A percentile compares a stretch with the other conserved stretches of the same genome.
Evolutionary conservation across 2,329 filamentous ascomycete species (phyloP).

Genomic region (Trichoderma sp.): DNA sequence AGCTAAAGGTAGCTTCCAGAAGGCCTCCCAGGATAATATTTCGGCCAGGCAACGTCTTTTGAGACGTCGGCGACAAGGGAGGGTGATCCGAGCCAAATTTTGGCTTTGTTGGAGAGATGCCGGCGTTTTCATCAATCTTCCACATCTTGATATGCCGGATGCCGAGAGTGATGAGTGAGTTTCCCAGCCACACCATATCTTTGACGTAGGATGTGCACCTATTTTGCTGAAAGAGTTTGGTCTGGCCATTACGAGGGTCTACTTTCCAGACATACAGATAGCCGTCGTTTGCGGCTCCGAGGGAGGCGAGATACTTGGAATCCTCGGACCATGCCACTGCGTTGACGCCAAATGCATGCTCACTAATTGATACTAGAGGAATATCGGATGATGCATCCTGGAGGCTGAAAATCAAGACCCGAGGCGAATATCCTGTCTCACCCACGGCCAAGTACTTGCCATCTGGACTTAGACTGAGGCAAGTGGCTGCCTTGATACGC

Average conservation of each 20-base stretch:
- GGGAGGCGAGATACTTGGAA: slow-evolving; percentile 80
- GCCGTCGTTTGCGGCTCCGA: slow-evolving; percentile 88
- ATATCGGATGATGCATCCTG: slow-evolving; percentile 77
- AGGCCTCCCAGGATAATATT: slow-evolving; percentile 84
- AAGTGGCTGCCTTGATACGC: slow-evolving; percentile 91
- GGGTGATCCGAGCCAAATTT: slow-evolving; percentile 51
- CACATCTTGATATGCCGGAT: slow-evolving; percentile 93
- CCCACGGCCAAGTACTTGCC: slow-evolving; percentile 87
- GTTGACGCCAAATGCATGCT: slow-evolving; percentile 87
- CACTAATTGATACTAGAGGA: slow-evolving; percentile 81
- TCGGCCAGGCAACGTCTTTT: slow-evolving; percentile 74
- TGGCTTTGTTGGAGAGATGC: slow-evolving; percentile 64
- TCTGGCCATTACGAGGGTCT: slow-evolving; percentile 76
- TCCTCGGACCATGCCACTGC: slow-evolving; percentile 89
- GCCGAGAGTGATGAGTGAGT: slow-evolving; percentile 79
- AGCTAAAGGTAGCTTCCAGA: slow-evolving; percentile 82
- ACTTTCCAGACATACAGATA: slow-evolving; percentile 91
- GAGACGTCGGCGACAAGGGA: slow-evolving; percentile 35
- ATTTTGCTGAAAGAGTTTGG: slow-evolving; percentile 80
- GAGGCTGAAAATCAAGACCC: slow-evolving; percentile 87
- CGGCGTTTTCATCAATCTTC: slow-evolving; percentile 70
- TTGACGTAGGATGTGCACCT: slow-evolving; percentile 87
- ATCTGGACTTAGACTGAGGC: slow-evolving; percentile 83
- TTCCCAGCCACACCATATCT: slow-evolving; percentile 89
- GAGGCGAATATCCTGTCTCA: slow-evolving; percentile 91